Conservation (phyloP, 192 early-diverging fungal species). For the Tieghemiomyces parasiticus region DNA sequence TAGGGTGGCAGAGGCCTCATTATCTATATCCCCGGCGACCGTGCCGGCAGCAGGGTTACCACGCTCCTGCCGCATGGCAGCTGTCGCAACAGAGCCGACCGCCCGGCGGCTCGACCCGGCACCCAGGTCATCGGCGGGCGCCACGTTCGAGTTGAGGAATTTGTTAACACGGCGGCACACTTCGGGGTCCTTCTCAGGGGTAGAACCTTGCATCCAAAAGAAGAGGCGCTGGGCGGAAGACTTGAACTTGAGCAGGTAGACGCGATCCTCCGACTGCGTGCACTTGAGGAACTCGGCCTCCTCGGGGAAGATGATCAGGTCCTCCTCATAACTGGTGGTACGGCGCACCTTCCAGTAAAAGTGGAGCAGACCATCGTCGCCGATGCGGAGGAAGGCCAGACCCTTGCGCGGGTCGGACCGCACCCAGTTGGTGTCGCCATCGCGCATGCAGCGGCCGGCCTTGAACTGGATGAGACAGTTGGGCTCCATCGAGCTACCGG, state of each 20-base stretch:
- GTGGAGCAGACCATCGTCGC: conserved; percentile 57
- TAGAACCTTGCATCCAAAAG: conserved; percentile 70
- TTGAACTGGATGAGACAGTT: conserved; percentile 40
- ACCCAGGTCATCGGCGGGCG: conserved; percentile 13
- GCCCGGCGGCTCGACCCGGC: conserved; percentile 4
- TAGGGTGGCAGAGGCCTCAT: conserved; percentile 18
- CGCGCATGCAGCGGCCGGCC: conserved; percentile 51
- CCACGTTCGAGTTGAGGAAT: conserved; percentile 24
- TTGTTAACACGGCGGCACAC: conserved; percentile 39
- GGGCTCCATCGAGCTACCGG: neutral
- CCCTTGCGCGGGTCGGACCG: conserved; percentile 63
- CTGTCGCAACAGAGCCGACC: neutral
- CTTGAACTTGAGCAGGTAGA: conserved; percentile 67
- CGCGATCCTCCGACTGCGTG: conserved; percentile 42
- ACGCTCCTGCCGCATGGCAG: conserved; percentile 2
- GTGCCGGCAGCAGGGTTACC: neutral
- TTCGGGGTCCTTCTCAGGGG: conserved; percentile 38
- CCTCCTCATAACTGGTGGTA: conserved; percentile 33
- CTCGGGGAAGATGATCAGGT: conserved; percentile 60
- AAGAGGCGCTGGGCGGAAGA: conserved; percentile 62
- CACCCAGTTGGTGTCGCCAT: conserved; percentile 45
- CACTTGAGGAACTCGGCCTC: conserved; percentile 55
- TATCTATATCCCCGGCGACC: neutral
- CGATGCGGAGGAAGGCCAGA: conserved; percentile 19
- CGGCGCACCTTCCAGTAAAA: conserved; percentile 69